Base-by-base conservation (phyloP, 1,139 yeast species). In the Kazachstania sp. region DNA sequence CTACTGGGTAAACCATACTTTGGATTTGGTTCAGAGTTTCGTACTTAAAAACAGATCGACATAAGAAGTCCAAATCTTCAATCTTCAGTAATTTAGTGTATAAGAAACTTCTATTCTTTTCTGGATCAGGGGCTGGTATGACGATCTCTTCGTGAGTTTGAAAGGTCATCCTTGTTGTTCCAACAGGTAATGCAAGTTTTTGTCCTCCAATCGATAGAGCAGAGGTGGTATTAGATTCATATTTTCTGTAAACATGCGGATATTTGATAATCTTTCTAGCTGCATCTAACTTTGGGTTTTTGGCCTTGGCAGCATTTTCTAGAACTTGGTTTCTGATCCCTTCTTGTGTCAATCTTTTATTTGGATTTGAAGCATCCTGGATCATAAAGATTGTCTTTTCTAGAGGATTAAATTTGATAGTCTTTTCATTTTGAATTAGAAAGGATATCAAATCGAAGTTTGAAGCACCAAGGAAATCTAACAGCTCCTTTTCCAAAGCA, bases 1-100 rank as follows among this genome's bases (percentile, higher is more conserved):
- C 98, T 16, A 88, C 85, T 0, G 95, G 95, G 55, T 75, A 94
- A 1, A 94, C 95, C 52, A 94, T 73, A 28, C 96, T 83, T 65
- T 94, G 99, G 77, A 94, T 84, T 54, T 86, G 79, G 66, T 94
- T 94, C 54, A 94, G 73, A 0, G 84, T 74, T 45, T 77, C 71
- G 65, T 94, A 94, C 50, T 78, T 78, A 65, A 94, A 92, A 0
- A 97, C 90, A 0, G 94, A 88, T 51, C 76, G 79, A 64, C 97
- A 92, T 13, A 87, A 66, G 45, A 74, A 73, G 63, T 92, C 97
- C 49, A 92, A 70, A 37, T 82, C 83, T 1, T 65, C 56, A 2
- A 92, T 70, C 38, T 73, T 66, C 0, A 88, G 74, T 31, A 86
- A 71, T 34, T 76, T 71, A 37, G 77, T 73, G 37, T 79, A 79